Conservation (phyloP, 2,329 filamentous ascomycete genomes). For the Sarocladiaceae sp. region DNA sequence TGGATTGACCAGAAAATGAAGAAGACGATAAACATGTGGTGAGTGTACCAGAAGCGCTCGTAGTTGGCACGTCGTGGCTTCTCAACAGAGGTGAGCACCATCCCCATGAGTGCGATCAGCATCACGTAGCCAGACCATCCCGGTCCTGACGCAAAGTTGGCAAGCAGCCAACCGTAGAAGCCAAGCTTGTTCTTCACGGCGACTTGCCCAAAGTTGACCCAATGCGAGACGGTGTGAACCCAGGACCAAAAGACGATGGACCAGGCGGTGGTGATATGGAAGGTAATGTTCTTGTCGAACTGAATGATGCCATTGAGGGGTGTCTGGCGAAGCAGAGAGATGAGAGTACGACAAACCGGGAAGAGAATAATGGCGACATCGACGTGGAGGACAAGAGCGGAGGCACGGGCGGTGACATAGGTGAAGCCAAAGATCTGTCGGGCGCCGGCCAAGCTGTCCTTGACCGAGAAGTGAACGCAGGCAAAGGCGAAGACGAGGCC, state of each 20-base stretch:
- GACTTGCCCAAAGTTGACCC: conserved; percentile 78
- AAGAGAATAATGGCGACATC: conserved; percentile 75
- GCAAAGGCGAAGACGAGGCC: conserved; percentile 73
- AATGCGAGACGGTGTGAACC: conserved; percentile 80
- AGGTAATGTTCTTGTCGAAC: conserved; percentile 85
- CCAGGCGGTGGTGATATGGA: conserved; percentile 80
- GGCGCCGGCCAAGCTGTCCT: conserved; percentile 63
- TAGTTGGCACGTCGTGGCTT: conserved; percentile 75
- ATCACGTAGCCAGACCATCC: conserved; percentile 86
- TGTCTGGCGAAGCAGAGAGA: conserved; percentile 73
- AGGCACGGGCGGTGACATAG: conserved; percentile 68
- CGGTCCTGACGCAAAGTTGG: conserved; percentile 72
- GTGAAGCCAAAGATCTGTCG: conserved; percentile 67
- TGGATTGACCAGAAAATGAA: conserved; percentile 90
- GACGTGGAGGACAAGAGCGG: conserved; percentile 72
- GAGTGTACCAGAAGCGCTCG: conserved; percentile 86
- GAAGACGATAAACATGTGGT: conserved; percentile 83
- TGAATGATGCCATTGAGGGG: conserved; percentile 81
- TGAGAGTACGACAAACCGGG: conserved; percentile 77
- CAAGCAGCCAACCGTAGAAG: conserved; percentile 69
- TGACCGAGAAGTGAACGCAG: conserved; percentile 72
- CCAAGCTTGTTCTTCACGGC: conserved; percentile 69
- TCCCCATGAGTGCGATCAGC: conserved; percentile 70
- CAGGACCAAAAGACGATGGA: conserved; percentile 85
- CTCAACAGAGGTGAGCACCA: conserved; percentile 71